phyloP scores from a whole-genome alignment of 176 grass and related monocot species.

The Guadua angustifolia region DNA sequence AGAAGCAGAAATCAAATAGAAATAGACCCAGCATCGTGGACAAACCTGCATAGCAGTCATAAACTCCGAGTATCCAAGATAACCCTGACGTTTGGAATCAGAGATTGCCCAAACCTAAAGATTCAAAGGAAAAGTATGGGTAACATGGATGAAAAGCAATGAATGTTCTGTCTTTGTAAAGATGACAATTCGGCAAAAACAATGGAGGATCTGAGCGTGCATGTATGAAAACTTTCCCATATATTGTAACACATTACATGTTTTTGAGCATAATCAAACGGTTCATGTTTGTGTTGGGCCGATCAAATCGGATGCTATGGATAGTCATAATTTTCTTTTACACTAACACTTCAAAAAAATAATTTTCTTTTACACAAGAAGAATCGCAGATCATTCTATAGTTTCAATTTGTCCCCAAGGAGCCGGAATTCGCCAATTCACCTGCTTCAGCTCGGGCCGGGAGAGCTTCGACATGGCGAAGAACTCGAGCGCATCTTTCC shows the following conservation, averaged over 20 bases:
- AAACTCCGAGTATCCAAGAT: slow-evolving; percentile 74
- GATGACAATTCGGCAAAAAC: neutral
- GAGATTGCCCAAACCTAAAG: slow-evolving; percentile 73
- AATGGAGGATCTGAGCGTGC: no score
- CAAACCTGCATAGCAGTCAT: slow-evolving; percentile 76
- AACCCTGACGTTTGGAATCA: slow-evolving; percentile 81
- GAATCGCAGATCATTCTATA: neutral
- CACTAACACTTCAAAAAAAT: no score
- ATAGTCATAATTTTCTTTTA: neutral
- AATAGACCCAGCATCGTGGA: neutral
- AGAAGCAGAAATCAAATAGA: slow-evolving; percentile 2
- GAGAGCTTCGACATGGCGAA: slow-evolving; percentile 92
- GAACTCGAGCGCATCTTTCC: slow-evolving; percentile 85
- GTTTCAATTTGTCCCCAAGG: no score
- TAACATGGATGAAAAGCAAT: neutral
- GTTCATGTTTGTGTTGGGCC: neutral
- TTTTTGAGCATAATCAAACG: neutral
- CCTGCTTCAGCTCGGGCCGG: slow-evolving; percentile 80
- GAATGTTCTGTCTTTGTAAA: neutral
- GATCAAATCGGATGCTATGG: neutral
- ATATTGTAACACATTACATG: neutral
- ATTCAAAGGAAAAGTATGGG: neutral
- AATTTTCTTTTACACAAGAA: neutral
- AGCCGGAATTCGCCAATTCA: neutral
- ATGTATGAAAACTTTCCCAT: neutral